These are phyloP conservation scores for Backusella psychrophila DNA, from an alignment of 192 early-diverging fungal genomes.

Conservation along the genomic window DNA sequence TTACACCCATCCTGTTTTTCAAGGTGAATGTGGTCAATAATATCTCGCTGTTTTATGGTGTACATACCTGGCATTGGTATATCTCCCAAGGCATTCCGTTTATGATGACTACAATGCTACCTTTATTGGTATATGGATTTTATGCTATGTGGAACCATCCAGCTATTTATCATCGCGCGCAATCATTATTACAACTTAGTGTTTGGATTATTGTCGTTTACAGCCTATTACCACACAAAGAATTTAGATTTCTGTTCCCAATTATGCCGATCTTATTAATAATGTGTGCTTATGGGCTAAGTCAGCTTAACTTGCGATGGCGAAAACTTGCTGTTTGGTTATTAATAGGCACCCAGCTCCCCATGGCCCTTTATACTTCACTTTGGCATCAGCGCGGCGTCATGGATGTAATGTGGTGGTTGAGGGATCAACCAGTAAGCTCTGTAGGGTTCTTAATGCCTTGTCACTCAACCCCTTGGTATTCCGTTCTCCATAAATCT, in stretches of 20 bases:
- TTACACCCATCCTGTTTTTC: slow-evolving; percentile 78
- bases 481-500: slow-evolving; percentile 72
- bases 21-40: slow-evolving; percentile 77
- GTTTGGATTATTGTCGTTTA: slow-evolving; percentile 60
- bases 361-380: slow-evolving; percentile 68
- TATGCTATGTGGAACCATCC: slow-evolving; percentile 27
- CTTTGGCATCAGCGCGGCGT: slow-evolving; percentile 92
- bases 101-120: slow-evolving; percentile 73
- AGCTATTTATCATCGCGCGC: neutral
- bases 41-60: slow-evolving; percentile 88
- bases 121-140: slow-evolving; percentile 58
- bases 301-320: slow-evolving; percentile 6
- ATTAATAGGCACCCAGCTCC: slow-evolving; percentile 65
- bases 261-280: slow-evolving; percentile 69
- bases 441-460: slow-evolving; percentile 86
- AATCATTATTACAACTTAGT: slow-evolving; percentile 38
- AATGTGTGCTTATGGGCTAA: slow-evolving; percentile 41
- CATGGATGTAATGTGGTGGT: slow-evolving; percentile 77
- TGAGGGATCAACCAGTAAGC: slow-evolving; percentile 49
- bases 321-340: slow-evolving; percentile 21
- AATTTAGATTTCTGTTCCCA: slow-evolving; percentile 93
- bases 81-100: slow-evolving; percentile 77
- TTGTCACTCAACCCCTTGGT: slow-evolving; percentile 96
- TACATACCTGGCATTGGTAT: slow-evolving; percentile 93
- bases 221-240: slow-evolving; percentile 85